Conservation (phyloP, 2,329 filamentous ascomycete species). For the Lasiodiplodia sp. region DNA sequence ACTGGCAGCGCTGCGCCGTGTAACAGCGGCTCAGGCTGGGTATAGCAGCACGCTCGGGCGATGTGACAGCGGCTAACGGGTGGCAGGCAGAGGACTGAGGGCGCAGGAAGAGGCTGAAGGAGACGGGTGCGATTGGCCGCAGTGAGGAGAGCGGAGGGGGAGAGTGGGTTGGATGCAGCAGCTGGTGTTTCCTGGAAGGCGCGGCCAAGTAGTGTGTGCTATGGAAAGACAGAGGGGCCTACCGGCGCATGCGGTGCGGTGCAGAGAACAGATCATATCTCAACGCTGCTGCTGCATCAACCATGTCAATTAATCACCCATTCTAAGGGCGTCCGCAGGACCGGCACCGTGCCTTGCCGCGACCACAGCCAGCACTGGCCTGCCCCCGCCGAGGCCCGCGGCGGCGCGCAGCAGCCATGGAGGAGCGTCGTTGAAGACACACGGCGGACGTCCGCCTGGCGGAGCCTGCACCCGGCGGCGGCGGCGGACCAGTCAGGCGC, state of each 20-base stretch:
- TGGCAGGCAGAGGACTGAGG: slow-evolving; percentile 22
- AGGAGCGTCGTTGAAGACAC: slow-evolving; percentile 6
- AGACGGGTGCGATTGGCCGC: slow-evolving; percentile 17
- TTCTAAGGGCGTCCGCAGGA: background rate
- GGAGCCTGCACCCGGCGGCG: slow-evolving; percentile 1
- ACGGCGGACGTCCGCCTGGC: slow-evolving; percentile 14
- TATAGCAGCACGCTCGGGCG: slow-evolving; percentile 11
- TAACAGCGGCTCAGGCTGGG: slow-evolving; percentile 33
- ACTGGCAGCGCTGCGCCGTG: slow-evolving; percentile 36
- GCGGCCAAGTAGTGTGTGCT: slow-evolving; percentile 23
- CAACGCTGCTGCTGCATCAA: slow-evolving; percentile 24
- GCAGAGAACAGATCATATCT: slow-evolving; percentile 23
- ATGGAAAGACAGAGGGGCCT: slow-evolving; percentile 1
- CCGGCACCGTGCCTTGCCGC: slow-evolving; percentile 8
- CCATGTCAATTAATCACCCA: slow-evolving; percentile 27
- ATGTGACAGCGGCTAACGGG: slow-evolving; percentile 25
- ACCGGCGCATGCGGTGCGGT: slow-evolving; percentile 17
- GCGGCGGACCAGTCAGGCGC: slow-evolving; percentile 1
- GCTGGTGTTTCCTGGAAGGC: slow-evolving; percentile 24
- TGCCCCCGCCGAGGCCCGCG: background rate
- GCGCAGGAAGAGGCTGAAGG: slow-evolving; percentile 24
- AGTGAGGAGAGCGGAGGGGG: slow-evolving; percentile 4
- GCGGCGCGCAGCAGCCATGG: slow-evolving; percentile 11
- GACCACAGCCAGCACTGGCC: background rate
- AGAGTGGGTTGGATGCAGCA: slow-evolving; percentile 15